Conservation (phyloP, 371 early-diverging fungal species). For the Phascolomyces articulosus region DNA sequence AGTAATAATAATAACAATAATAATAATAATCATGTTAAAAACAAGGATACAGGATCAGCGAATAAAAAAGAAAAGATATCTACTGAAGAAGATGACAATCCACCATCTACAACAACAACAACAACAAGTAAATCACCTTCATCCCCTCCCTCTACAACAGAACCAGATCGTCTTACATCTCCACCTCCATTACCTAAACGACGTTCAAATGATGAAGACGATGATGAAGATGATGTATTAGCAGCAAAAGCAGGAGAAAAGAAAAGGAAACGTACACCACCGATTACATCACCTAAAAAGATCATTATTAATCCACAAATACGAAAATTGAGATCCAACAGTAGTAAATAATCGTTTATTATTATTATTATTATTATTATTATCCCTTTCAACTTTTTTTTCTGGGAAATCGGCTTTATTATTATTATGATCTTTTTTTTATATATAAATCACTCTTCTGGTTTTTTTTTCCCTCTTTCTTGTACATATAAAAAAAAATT, state of each 20-base stretch:
- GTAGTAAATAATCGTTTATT: conserved; percentile 3
- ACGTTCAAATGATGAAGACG: conserved; percentile 26
- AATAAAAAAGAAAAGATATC: too few species aligned
- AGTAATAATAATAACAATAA: too few species aligned
- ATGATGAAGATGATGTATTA: conserved; percentile 36
- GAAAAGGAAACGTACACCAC: conserved; percentile 1
- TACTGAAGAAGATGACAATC: too few species aligned
- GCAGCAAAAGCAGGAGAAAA: conserved; percentile 19
- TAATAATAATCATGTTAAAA: too few species aligned
- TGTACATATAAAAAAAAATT: too few species aligned
- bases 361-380: too few species aligned
- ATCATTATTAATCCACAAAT: conserved; percentile 20
- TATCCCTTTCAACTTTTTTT: too few species aligned
- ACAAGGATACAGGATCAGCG: too few species aligned
- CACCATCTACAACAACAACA: background rate
- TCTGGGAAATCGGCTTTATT: too few species aligned
- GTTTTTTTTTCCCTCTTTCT: too few species aligned
- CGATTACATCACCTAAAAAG: conserved; percentile 3
- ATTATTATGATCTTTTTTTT: too few species aligned
- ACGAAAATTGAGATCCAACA: conserved; percentile 12
- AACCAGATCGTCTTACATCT: conserved; percentile 9
- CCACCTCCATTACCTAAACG: conserved; percentile 9
- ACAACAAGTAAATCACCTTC: background rate
- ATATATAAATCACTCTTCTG: too few species aligned
- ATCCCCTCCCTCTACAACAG: background rate